phyloP scores from a whole-genome alignment of 2,329 filamentous ascomycete genomes.

The Akanthomyces muscarius region DNA sequence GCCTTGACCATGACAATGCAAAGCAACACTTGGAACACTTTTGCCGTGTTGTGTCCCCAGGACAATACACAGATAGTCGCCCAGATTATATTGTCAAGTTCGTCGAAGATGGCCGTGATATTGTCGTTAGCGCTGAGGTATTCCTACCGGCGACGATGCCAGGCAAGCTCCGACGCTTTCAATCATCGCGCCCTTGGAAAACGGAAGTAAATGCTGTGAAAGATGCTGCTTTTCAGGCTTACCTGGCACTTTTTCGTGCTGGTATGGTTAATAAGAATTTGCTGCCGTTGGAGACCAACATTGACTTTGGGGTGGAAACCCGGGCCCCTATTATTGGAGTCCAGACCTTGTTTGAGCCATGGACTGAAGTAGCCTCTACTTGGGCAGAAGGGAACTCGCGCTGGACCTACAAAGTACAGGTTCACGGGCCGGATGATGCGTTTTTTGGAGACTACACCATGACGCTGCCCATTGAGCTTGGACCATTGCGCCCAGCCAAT shows the following conservation, averaged over 20 bases:
- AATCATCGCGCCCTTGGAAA: conserved; percentile 48
- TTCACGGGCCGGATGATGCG: conserved; percentile 19
- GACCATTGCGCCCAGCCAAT: conserved; percentile 32
- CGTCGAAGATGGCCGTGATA: conserved; percentile 26
- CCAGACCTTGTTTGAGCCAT: conserved; percentile 42
- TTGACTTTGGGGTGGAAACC: conserved; percentile 36
- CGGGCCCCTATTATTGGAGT: conserved; percentile 35
- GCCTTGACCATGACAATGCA: conserved; percentile 69
- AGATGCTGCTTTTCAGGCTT: conserved; percentile 82
- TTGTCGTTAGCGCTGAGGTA: conserved; percentile 54
- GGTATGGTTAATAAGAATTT: conserved; percentile 75
- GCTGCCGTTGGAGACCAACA: conserved; percentile 55
- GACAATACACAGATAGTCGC: conserved; percentile 57
- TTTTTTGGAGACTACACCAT: conserved; percentile 38
- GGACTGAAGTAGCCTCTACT: conserved; percentile 38
- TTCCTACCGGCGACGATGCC: conserved; percentile 68
- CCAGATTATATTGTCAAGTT: conserved; percentile 63
- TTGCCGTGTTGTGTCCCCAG: conserved; percentile 57
- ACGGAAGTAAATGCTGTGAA: conserved; percentile 70
- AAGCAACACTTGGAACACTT: conserved; percentile 78
- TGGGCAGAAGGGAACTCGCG: conserved; percentile 33
- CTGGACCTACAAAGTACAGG: neutral
- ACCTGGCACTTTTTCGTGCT: conserved; percentile 62
- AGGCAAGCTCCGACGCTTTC: conserved; percentile 27
- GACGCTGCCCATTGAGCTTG: conserved; percentile 41